A percentile compares a stretch with the other conserved stretches of the same genome.
These are phyloP conservation scores for Beauveria australis DNA, from an alignment of 2,329 filamentous ascomycete genomes.

Conservation along the genomic window DNA sequence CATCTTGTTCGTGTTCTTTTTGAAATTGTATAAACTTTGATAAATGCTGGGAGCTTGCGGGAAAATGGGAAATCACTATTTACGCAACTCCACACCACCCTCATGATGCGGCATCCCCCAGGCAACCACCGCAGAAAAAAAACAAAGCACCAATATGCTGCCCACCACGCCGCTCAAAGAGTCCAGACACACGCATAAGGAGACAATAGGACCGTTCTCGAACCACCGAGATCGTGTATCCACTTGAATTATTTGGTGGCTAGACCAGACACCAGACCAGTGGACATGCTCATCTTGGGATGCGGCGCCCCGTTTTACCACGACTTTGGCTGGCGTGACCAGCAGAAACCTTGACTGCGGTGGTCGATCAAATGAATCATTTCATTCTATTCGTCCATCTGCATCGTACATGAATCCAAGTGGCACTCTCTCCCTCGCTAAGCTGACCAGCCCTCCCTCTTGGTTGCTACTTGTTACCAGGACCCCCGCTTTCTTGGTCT, in stretches of 20 bases:
- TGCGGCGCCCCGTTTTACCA: not conserved
- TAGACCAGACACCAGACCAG: not conserved
- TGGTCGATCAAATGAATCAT: not conserved
- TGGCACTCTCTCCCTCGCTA: not conserved
- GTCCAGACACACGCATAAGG: not conserved
- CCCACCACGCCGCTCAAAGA: not conserved
- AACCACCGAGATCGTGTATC: not conserved
- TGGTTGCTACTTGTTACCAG: constrained; percentile 9
- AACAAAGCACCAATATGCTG: not conserved
- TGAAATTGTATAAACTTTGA: not conserved
- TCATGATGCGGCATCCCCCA: not conserved
- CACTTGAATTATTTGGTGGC: not conserved
- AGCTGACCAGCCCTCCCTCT: not conserved
- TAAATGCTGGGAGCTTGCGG: not conserved
- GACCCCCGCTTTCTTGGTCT: constrained; percentile 5
- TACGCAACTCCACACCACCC: not conserved
- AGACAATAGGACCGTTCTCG: constrained; percentile 10
- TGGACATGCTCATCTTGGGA: not conserved
- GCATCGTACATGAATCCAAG: not conserved
- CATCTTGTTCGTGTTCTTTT: not conserved
- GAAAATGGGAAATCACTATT: not conserved
- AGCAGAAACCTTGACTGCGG: not conserved
- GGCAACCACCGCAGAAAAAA: constrained; percentile 5
- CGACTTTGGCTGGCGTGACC: not conserved
- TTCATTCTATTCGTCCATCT: not conserved